Evolutionary conservation across 371 early-diverging fungal species (phyloP).

Genomic region (Actinomortierella ambigua): DNA sequence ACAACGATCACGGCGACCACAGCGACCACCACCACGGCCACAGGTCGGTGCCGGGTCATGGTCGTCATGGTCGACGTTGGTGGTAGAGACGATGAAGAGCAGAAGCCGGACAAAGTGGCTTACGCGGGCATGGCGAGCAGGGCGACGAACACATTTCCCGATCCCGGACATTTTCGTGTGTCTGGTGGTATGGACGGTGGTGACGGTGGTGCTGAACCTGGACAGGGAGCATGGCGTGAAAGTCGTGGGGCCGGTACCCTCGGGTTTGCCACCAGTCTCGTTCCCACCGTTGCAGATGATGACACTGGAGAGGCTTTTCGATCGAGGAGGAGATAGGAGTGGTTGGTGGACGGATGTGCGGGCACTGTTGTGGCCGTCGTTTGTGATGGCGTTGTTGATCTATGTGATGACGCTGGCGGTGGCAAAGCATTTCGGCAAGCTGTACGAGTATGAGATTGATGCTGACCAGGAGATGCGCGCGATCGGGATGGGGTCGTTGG

Average conservation of each 20-base stretch:
- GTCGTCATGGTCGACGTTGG: too few species aligned
- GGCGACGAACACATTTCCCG: conserved; percentile 47
- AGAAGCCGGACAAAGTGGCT: too few species aligned
- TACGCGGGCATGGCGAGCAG: too few species aligned
- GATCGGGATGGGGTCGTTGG: conserved; percentile 42
- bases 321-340: too few species aligned
- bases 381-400: conserved; percentile 49
- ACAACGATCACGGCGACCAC: too few species aligned
- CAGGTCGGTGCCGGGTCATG: too few species aligned
- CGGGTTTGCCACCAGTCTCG: conserved; percentile 45
- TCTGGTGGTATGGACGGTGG: conserved; percentile 39
- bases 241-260: conserved; percentile 51
- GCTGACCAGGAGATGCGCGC: conserved; percentile 53
- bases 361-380: conserved; percentile 22
- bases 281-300: conserved; percentile 34
- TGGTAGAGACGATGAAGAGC: too few species aligned
- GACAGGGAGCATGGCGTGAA: conserved; percentile 28
- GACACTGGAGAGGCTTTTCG: too few species aligned
- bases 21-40: too few species aligned
- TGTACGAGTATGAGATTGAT: conserved; percentile 27
- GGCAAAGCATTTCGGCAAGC: conserved; percentile 47
- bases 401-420: conserved; percentile 55
- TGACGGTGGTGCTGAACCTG: conserved; percentile 26
- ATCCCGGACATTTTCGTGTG: conserved; percentile 49
- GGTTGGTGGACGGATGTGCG: conserved; percentile 3